Percentiles rank a stretch among this genome's conserved stretches.
Conservation (phyloP, 179 eudicot genomes). For the Vitellaria paradoxa region DNA sequence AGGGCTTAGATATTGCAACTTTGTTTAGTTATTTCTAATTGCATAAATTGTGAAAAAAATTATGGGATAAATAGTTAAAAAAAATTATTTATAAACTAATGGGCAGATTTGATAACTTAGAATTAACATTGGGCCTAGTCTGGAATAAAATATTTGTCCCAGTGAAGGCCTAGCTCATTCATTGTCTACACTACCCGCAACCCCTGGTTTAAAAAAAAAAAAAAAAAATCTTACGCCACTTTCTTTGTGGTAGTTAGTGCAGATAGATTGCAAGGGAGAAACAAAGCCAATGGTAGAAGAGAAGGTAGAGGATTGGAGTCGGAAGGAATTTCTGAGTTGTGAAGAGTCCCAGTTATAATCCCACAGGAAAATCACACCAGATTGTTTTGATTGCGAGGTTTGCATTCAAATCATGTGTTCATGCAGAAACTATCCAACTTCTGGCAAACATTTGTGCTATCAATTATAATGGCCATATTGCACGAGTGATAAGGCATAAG, state of each 20-base stretch:
- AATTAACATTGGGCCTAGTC: too few species aligned
- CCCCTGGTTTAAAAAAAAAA: too few species aligned
- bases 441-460: background rate
- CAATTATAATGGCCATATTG: background rate
- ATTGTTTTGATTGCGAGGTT: slow-evolving; percentile 2
- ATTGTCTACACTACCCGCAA: too few species aligned
- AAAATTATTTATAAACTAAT: too few species aligned
- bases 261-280: background rate
- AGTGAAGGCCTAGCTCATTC: too few species aligned
- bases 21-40: too few species aligned
- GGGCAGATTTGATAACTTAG: too few species aligned
- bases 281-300: background rate
- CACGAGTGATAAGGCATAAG: background rate
- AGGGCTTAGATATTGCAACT: too few species aligned
- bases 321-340: background rate
- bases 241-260: background rate
- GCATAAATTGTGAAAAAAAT: too few species aligned
- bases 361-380: background rate
- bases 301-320: background rate
- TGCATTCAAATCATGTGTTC: background rate
- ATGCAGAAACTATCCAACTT: background rate
- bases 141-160: too few species aligned
- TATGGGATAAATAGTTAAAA: too few species aligned
- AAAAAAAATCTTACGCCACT: background rate
- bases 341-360: background rate